Conservation (phyloP, 805 yeast genomes). For the Pichia exigua region DNA sequence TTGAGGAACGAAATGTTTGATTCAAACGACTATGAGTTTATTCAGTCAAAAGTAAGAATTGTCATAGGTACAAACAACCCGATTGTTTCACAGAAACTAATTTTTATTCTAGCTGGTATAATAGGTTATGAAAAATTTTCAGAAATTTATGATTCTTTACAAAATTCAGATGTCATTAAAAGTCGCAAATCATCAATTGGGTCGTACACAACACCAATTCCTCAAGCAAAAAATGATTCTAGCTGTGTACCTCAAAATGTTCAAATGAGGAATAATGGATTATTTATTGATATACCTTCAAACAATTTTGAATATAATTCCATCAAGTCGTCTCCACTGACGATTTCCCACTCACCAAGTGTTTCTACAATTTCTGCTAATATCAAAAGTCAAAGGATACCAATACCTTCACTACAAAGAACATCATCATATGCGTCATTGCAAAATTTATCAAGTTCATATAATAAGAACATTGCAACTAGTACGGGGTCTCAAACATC, state of each 20-base stretch:
- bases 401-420: constrained; percentile 18
- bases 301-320: not conserved
- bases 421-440: constrained; percentile 30
- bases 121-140: constrained; percentile 31
- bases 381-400: constrained; percentile 16
- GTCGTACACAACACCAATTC: not conserved
- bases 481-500: constrained; percentile 7
- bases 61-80: constrained; percentile 52
- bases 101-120: constrained; percentile 45
- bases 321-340: not conserved
- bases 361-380: constrained; percentile 10
- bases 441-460: constrained; percentile 31
- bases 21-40: constrained; percentile 15
- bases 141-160: constrained; percentile 8
- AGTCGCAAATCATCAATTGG: not conserved
- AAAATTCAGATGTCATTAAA: not conserved
- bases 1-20: constrained; percentile 28
- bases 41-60: constrained; percentile 24
- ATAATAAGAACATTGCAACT: constrained; percentile 20
- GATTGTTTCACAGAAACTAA: constrained; percentile 45
- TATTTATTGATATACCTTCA: constrained; percentile 1
- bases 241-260: not conserved
- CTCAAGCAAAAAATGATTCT: not conserved
- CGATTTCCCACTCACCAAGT: constrained; percentile 10
- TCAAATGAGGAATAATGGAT: constrained; percentile 1